phyloP scores from a whole-genome alignment of 306 rosid species.

The Rosa persica region DNA sequence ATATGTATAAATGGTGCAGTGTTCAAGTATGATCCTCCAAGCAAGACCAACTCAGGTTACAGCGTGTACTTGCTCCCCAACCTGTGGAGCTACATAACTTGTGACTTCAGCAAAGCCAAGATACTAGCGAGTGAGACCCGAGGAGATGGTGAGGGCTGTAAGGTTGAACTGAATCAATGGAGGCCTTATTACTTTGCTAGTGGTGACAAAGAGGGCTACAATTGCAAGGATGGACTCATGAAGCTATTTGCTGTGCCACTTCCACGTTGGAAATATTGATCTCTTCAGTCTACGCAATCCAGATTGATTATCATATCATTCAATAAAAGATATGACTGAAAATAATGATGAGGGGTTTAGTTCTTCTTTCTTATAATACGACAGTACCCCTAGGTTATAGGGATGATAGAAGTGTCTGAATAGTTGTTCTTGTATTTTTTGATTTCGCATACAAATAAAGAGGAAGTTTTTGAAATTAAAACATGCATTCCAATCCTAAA shows the following conservation, averaged over 20 bases:
- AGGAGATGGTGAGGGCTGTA: conserved; percentile 45
- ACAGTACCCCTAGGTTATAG: no score
- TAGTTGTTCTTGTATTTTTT: no score
- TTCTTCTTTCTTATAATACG: no score
- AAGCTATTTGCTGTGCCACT: conserved; percentile 41
- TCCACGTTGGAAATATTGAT: conserved; percentile 12
- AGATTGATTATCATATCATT: no score
- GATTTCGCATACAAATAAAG: no score
- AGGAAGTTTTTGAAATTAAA: no score
- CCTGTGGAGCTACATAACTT: conserved; percentile 49
- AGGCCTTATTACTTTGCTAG: conserved; percentile 63
- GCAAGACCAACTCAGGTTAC: conserved; percentile 24
- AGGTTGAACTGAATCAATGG: conserved; percentile 35
- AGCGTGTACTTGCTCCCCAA: conserved; percentile 43
- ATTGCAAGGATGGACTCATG: conserved; percentile 53
- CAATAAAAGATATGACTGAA: no score
- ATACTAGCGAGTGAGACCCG: conserved; percentile 31
- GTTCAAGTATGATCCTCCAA: conserved; percentile 47
- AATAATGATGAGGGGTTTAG: no score
- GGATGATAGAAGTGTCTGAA: no score
- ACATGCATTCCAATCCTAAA: no score
- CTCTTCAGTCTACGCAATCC: not conserved
- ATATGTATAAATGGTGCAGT: conserved; percentile 26
- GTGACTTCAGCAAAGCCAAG: conserved; percentile 50
- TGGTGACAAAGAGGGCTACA: conserved; percentile 33